Evolutionary conservation across 345 rosid species (phyloP), one percentile per base, ranked within the genome.

Genomic region (Boechera retrofracta): DNA sequence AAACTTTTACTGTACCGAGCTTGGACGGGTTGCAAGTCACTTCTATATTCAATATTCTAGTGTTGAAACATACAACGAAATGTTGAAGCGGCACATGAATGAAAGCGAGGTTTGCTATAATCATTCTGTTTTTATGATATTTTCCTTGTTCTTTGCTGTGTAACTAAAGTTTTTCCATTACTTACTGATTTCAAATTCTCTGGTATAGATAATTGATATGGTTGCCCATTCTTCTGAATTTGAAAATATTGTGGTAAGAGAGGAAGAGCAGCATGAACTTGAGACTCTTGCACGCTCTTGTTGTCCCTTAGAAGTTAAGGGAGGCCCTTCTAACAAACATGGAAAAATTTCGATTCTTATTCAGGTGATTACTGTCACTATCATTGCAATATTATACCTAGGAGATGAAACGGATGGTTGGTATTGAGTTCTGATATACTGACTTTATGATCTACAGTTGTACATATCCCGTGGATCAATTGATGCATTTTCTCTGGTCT

Each of bases 11-110:
- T 94, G 98, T 64, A 94, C 97, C 21, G 98, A 94, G 82, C 97
- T 94, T 79, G 98, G 98, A 59, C 97, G 98, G 63, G 93, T 94
- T 83, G 97, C 98, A 39, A 94, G 98, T 84, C 97, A 94, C 86
- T 94, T 94, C 77, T 94, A 94, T 73, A 94, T 94, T 70, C 97
- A 94, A 58, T 94, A 94, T 83, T 89, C 98, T 53, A 94, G 97
- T 78, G 98, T 94, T 49, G 97, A 94, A 87, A 94, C 97, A 35
- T 94, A 94, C 89, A 94, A 94, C 39, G 97, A 92, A 77, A 89
- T 87, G 95, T 77, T 94, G 83, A 89, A 86, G 80, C 92, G 83
- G 61, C 95, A 94, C 85, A 94, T 94, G 98, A 94, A 78, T 82
- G 98, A 94, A 60, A 86, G 85, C 82, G 98, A 94, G 97, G 98